phyloP scores from a whole-genome alignment of 352 stramenopile species.

The Phytophthora vignae region DNA sequence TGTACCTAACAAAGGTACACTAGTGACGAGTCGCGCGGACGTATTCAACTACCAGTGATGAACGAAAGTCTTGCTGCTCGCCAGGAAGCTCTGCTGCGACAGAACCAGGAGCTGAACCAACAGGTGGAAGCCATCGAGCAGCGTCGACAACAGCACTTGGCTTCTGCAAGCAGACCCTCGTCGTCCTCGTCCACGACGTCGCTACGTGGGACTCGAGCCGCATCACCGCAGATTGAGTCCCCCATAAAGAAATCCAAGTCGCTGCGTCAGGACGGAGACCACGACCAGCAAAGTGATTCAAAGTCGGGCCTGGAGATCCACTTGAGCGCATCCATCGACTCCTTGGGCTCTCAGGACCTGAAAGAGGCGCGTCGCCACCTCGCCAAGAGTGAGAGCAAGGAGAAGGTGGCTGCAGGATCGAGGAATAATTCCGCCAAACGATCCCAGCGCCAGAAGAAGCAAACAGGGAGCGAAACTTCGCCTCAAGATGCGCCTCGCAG shows the following conservation, averaged over 20 bases:
- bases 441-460: constrained; percentile 25
- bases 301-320: constrained; percentile 48
- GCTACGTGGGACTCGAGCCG: constrained; percentile 25
- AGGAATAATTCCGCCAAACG: constrained; percentile 25
- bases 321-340: constrained; percentile 67
- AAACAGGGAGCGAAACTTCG: constrained; percentile 7
- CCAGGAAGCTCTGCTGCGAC: constrained; percentile 63
- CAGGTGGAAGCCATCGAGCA: constrained; percentile 75
- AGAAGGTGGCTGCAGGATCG: constrained; percentile 10
- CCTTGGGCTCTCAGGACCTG: constrained; percentile 38
- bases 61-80: constrained; percentile 67
- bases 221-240: constrained; percentile 13
- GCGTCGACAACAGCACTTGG: constrained; percentile 59
- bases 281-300: constrained; percentile 9
- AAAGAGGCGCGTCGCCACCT: constrained; percentile 26
- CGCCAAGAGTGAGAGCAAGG: constrained; percentile 35
- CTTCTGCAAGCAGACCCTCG: constrained; percentile 16
- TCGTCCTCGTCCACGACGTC: constrained; percentile 26
- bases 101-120: constrained; percentile 74
- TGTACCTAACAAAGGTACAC: too few relatives aligned
- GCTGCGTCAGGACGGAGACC: neutral
- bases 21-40: neutral
- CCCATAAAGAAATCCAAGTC: constrained; percentile 3
- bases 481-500: constrained; percentile 21
- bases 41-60: constrained; percentile 32